A percentile compares a stretch with the other conserved stretches of the same genome.
Evolutionary conservation across 352 stramenopile genomes (phyloP).

Genomic region (Globisporangium mamillatum): DNA sequence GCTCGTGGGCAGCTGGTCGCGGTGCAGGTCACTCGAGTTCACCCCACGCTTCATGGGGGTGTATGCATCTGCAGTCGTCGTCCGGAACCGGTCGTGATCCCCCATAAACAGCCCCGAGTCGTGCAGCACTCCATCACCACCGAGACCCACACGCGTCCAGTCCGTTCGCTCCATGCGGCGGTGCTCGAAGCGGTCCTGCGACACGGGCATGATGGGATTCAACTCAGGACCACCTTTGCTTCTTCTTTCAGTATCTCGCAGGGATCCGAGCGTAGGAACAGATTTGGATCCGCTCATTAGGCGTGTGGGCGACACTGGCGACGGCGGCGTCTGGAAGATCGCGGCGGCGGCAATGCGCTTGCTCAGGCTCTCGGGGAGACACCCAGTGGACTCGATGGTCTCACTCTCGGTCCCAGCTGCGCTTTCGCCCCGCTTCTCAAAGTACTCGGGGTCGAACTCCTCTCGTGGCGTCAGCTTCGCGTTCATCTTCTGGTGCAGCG

Average conservation of each 20-base stretch:
- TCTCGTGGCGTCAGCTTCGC: constrained; percentile 46
- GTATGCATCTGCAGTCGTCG: constrained; percentile 47
- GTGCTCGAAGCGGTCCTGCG: constrained; percentile 56
- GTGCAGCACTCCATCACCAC: constrained; percentile 47
- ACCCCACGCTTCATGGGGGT: constrained; percentile 42
- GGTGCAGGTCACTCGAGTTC: constrained; percentile 40
- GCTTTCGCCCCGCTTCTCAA: constrained; percentile 12
- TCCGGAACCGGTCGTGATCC: constrained; percentile 52
- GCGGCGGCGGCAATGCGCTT: constrained; percentile 39
- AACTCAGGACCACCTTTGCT: constrained; percentile 20
- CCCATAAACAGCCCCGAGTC: constrained; percentile 45
- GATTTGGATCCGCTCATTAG: constrained; percentile 17
- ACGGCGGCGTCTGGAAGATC: constrained; percentile 25
- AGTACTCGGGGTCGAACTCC: constrained; percentile 41
- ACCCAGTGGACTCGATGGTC: constrained; percentile 20
- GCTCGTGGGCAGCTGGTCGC: constrained; percentile 27
- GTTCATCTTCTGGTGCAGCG: constrained; percentile 53
- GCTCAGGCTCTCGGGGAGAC: constrained; percentile 54
- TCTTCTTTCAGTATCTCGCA: constrained; percentile 10
- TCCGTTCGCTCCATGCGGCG: constrained; percentile 57
- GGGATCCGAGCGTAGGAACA: constrained; percentile 26
- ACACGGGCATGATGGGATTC: constrained; percentile 30
- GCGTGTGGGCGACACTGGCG: constrained; percentile 7
- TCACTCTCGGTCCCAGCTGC: not conserved
- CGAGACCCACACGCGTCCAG: constrained; percentile 75